These are phyloP conservation scores for Blumeriella jaapii DNA, from an alignment of 2,329 filamentous ascomycete species.

Conservation along the genomic window DNA sequence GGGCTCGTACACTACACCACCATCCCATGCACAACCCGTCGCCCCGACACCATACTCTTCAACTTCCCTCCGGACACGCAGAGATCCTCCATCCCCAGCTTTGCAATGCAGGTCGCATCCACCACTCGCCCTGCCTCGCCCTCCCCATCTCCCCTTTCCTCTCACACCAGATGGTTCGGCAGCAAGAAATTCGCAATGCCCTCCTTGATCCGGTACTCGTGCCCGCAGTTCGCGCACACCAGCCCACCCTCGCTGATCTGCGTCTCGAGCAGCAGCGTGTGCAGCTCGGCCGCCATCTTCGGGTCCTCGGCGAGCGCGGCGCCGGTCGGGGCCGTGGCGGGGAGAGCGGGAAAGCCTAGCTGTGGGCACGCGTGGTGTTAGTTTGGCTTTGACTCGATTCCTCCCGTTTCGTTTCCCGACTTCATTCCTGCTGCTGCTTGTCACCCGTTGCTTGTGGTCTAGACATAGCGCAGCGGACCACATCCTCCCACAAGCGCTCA, in stretches of 20 bases:
- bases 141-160: not conserved
- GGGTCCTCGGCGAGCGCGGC: constrained; percentile 54
- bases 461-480: too few species aligned
- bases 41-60: too few species aligned
- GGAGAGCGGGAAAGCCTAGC: constrained; percentile 70
- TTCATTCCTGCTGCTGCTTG: not conserved
- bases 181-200: constrained; percentile 94
- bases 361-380: constrained; percentile 28
- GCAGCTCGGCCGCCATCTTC: constrained; percentile 64
- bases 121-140: not conserved
- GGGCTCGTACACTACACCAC: too few species aligned
- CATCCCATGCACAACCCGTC: too few species aligned
- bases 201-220: constrained; percentile 90
- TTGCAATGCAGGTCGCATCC: not conserved
- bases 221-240: constrained; percentile 81
- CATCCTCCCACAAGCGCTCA: too few species aligned
- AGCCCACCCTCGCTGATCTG: constrained; percentile 81
- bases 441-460: not conserved
- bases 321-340: constrained; percentile 48
- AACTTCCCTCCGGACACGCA: too few species aligned
- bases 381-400: too few species aligned
- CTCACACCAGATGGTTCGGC: constrained; percentile 74
- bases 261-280: constrained; percentile 77
- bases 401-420: too few species aligned
- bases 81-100: not conserved